A percentile compares a stretch with the other conserved stretches of the same genome.
phyloP scores from a whole-genome alignment of 1,284 basidiomycete species.

The Athelia psychrophila region DNA sequence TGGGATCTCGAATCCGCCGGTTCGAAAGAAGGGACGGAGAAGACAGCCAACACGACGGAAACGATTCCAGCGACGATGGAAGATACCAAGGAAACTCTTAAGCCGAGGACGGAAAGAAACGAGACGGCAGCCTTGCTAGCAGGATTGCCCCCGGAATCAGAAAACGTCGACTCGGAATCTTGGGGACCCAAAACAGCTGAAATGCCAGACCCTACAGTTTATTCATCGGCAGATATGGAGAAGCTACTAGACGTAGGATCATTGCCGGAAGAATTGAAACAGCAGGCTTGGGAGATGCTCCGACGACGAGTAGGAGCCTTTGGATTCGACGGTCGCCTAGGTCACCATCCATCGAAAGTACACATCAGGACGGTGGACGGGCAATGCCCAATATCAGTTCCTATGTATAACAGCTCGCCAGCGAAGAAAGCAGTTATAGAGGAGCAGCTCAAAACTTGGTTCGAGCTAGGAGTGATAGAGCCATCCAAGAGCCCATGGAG shows the following conservation, averaged over 20 bases:
- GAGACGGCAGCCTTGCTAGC: too few species aligned
- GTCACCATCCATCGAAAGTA: slow-evolving; percentile 15
- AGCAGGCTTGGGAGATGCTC: slow-evolving; percentile 9
- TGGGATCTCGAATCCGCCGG: too few species aligned
- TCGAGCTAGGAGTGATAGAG: slow-evolving; percentile 23
- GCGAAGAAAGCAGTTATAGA: slow-evolving; percentile 29
- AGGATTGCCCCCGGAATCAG: too few species aligned
- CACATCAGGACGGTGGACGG: slow-evolving; percentile 11
- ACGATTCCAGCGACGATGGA: too few species aligned
- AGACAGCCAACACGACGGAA: too few species aligned
- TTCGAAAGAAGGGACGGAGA: too few species aligned
- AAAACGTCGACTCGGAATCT: too few species aligned
- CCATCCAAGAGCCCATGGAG: slow-evolving; percentile 31
- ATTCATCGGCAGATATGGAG: slow-evolving; percentile 7
- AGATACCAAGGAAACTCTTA: too few species aligned
- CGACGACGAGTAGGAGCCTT: slow-evolving; percentile 15
- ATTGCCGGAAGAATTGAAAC: slow-evolving; percentile 8
- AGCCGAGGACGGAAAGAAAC: too few species aligned
- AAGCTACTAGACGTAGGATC: slow-evolving; percentile 12
- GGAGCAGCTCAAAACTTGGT: slow-evolving; percentile 26
- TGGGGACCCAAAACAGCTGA: background rate
- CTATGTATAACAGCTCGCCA: slow-evolving; percentile 26
- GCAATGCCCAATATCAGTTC: slow-evolving; percentile 18
- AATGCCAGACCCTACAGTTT: slow-evolving; percentile 9
- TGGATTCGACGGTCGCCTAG: slow-evolving; percentile 23